Evolutionary conservation across 2,329 filamentous ascomycete genomes (phyloP), one percentile per base, ranked within the genome.

Genomic region (Alternaria arbusti): DNA sequence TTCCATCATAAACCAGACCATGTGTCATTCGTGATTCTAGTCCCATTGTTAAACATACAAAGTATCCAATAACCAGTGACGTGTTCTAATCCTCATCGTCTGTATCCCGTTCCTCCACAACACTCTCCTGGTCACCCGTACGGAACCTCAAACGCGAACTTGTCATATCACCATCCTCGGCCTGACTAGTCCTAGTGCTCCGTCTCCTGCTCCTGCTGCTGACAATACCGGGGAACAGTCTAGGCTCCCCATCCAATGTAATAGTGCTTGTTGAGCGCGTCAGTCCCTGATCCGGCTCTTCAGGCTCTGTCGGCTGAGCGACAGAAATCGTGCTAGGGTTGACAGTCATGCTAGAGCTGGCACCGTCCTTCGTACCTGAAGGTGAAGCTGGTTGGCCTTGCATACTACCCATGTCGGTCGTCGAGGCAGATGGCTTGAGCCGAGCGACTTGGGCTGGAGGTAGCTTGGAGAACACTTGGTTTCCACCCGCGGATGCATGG

Each of bases 141-240:
- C 57, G 46, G 44, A 44, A 66, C n/a, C 63, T 63, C n/a, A 54
- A 51, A 23, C 61, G 57, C 30, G 57, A 43, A 11, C 57, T 61
- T 47, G 60, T 45, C 56, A 46, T 50, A 1, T 70, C 72, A 0
- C 65, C 71, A 15, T 76, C 72, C 13, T 71, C 71, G 6, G 68
- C 55, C 54, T 60, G 61, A 23, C 70, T 67, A 7, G 65, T 67
- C 51, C 74, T 65, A 23, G 74, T 65, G 61, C 75, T 75, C 45
- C 79, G 78, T 61, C 77, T 77, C 45, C 80, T 75, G 20, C 82
- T 74, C 36, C 79, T 76, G 54, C 82, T 80, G 55, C 81, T 83
- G 11, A 93, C 85, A 30, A 94, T 86, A 0, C 91, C 91, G 0
- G 91, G 91, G 68, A 93, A 91, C 66, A 93, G 88, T 66, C 85